Conservation (phyloP, 1,139 yeast species). For the Kodamaea alishanica region DNA sequence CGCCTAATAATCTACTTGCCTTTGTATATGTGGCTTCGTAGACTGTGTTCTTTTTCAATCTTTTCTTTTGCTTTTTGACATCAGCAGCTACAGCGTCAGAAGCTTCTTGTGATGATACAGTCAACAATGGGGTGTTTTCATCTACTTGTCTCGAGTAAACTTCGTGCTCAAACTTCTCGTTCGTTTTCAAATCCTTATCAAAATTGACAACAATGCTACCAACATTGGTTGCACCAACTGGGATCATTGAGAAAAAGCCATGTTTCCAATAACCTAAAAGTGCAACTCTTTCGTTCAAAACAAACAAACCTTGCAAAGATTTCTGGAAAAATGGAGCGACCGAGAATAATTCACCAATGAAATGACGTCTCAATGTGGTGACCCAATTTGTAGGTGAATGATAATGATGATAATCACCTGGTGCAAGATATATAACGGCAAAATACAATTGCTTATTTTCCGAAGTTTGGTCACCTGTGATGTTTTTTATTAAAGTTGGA, state of each 20-base stretch:
- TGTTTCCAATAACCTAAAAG: conserved; percentile 93
- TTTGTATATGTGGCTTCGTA: conserved; percentile 90
- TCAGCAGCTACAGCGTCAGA: conserved; percentile 16
- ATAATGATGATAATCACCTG: conserved; percentile 97
- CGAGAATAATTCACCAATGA: conserved; percentile 91
- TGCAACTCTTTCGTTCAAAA: conserved; percentile 92
- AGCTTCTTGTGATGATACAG: conserved; percentile 4
- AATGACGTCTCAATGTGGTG: conserved; percentile 86
- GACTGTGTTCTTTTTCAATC: conserved; percentile 70
- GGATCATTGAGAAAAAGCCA: conserved; percentile 98
- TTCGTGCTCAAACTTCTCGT: conserved; percentile 61
- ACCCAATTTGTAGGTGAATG: conserved; percentile 99
- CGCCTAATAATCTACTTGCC: conserved; percentile 78
- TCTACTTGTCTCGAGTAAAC: conserved; percentile 29
- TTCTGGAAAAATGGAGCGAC: conserved; percentile 96
- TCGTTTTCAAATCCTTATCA: conserved; percentile 86
- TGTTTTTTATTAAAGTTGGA: conserved; percentile 26
- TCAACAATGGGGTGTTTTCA: conserved; percentile 37
- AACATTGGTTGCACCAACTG: conserved; percentile 98
- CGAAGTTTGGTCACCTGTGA: conserved; percentile 14
- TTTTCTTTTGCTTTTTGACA: conserved; percentile 22
- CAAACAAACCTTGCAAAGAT: conserved; percentile 81
- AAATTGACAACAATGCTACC: conserved; percentile 92
- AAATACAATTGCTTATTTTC: conserved; percentile 65
- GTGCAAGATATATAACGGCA: conserved; percentile 92